These are phyloP conservation scores for Plasmodium yoelii DNA, from an alignment of 169 alveolate genomes.

Conservation along the genomic window DNA sequence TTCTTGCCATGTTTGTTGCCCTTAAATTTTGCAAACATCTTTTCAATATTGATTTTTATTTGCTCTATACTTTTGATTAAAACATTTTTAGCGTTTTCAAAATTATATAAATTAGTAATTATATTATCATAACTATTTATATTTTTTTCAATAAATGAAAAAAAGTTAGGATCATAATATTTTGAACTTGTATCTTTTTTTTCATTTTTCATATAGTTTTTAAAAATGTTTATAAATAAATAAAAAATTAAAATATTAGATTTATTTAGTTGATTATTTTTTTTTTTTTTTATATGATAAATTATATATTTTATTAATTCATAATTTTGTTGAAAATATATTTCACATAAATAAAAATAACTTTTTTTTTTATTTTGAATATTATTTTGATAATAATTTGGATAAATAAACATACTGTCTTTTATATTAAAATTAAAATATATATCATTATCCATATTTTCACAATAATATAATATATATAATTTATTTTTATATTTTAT, in stretches of 20 bases:
- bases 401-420: background rate
- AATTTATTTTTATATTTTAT: conserved; percentile 11
- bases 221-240: conserved; percentile 19
- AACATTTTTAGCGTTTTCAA: background rate
- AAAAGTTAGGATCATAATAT: conserved; percentile 33
- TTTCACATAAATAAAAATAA: conserved; percentile 45
- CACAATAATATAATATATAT: conserved; percentile 20
- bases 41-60: conserved; percentile 22
- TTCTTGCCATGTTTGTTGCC: background rate
- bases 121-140: background rate
- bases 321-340: conserved; percentile 16
- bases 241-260: conserved; percentile 17
- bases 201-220: background rate
- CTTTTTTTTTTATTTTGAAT: background rate
- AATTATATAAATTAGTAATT: background rate
- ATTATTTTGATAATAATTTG: background rate
- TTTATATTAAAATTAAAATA: conserved; percentile 35
- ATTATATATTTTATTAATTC: conserved; percentile 30
- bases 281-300: conserved; percentile 25
- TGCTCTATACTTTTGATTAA: conserved; percentile 11
- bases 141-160: conserved; percentile 32
- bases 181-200: background rate
- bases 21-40: background rate
- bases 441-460: conserved; percentile 7
- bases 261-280: background rate